Percentiles rank a stretch among this genome's conserved stretches.
Conservation (phyloP, 1,284 basidiomycete genomes). For the Spongispora temasekensis region DNA sequence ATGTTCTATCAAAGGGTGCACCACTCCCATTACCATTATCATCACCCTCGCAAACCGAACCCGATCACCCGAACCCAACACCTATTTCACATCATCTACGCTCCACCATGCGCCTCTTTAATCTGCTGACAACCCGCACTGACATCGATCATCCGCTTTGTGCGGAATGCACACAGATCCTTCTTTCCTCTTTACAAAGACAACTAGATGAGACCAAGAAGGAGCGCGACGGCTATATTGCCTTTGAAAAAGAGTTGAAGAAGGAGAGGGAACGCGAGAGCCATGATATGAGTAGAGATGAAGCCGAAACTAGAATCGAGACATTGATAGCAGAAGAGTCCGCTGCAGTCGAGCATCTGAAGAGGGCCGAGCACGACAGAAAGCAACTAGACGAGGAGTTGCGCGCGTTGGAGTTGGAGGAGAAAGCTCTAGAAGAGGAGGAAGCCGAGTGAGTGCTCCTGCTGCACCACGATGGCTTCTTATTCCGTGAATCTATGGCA, state of each 20-base stretch:
- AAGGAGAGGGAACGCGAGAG: slow-evolving; percentile 71
- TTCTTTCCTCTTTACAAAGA: slow-evolving; percentile 76
- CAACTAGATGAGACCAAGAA: slow-evolving; percentile 89
- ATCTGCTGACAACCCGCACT: slow-evolving; percentile 76
- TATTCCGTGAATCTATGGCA: slow-evolving; percentile 33
- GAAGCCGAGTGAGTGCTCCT: slow-evolving; percentile 71
- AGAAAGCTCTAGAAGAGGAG: slow-evolving; percentile 72
- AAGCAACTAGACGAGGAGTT: slow-evolving; percentile 76
- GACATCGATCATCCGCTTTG: slow-evolving; percentile 96
- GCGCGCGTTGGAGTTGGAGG: slow-evolving; percentile 69
- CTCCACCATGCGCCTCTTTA: slow-evolving; percentile 74
- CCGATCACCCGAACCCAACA: slow-evolving; percentile 60
- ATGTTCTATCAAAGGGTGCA: slow-evolving; percentile 24
- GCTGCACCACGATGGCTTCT: slow-evolving; percentile 4
- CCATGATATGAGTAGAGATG: slow-evolving; percentile 59
- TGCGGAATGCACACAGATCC: slow-evolving; percentile 86
- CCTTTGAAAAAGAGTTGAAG: slow-evolving; percentile 85
- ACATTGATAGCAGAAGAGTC: slow-evolving; percentile 77
- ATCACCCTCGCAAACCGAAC: slow-evolving; percentile 39
- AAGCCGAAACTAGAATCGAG: slow-evolving; percentile 70
- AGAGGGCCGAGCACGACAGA: slow-evolving; percentile 72
- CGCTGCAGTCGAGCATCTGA: slow-evolving; percentile 70
- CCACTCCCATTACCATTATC: slow-evolving; percentile 24
- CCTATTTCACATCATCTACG: slow-evolving; percentile 79
- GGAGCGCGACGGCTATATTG: slow-evolving; percentile 91